These are phyloP conservation scores for Ceratobasidium sp. DNA, from an alignment of 1,284 basidiomycete species.

Conservation along the genomic window DNA sequence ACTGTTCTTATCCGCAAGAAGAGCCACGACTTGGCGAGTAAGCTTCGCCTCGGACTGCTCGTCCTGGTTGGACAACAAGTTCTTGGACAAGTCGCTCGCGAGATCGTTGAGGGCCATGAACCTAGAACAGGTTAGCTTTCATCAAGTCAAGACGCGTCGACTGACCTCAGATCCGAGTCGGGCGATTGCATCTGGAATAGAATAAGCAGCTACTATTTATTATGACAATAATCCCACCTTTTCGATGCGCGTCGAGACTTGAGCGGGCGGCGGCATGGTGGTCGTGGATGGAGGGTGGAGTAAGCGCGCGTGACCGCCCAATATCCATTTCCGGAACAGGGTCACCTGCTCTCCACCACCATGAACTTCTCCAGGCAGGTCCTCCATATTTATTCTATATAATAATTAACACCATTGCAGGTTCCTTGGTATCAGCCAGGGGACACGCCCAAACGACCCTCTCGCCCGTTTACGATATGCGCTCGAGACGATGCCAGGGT, in stretches of 20 bases:
- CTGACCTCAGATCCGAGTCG: constrained; percentile 83
- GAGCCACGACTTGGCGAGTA: constrained; percentile 80
- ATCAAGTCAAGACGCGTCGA: constrained; percentile 46
- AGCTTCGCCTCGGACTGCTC: constrained; percentile 85
- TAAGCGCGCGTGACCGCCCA: constrained; percentile 45
- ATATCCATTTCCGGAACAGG: constrained; percentile 5
- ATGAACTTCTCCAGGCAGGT: constrained; percentile 44
- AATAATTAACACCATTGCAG: constrained; percentile 8
- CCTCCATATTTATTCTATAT: neutral
- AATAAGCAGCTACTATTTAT: constrained; percentile 45
- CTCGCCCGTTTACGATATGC: constrained; percentile 77
- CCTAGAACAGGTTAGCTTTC: constrained; percentile 62
- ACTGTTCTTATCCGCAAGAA: constrained; percentile 93
- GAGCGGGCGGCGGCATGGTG: constrained; percentile 82
- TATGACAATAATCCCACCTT: constrained; percentile 65
- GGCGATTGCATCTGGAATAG: constrained; percentile 78
- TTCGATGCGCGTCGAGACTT: constrained; percentile 84
- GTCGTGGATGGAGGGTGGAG: constrained; percentile 36
- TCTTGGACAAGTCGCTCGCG: constrained; percentile 84
- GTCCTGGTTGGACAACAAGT: constrained; percentile 80
- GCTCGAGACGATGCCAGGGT: constrained; percentile 81
- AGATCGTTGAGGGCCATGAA: constrained; percentile 96
- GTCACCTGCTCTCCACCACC: constrained; percentile 23
- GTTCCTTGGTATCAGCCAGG: constrained; percentile 46
- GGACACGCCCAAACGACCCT: constrained; percentile 61